Base-by-base conservation (phyloP, 305 asterid species). In the Fraxinus floribunda region DNA sequence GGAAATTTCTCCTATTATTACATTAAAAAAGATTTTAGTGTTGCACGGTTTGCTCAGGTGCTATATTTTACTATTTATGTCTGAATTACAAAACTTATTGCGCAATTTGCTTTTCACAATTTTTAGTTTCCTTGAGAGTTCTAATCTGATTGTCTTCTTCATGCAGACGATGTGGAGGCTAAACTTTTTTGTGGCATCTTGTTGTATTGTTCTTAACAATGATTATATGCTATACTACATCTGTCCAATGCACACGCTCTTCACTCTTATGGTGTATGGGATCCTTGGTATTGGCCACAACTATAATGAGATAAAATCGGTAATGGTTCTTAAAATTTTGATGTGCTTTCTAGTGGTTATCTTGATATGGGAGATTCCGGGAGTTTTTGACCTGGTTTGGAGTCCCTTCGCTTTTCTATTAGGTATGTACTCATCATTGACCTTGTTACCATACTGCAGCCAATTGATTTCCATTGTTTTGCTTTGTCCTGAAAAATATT, bases 101-200 rank as follows among this genome's bases (percentile, higher is more conserved):
- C 49, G 9, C 62, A 24, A 22, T 75, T 81, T 64, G 60, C 76
- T 66, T 86, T 68, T 38, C 55, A 41, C 68, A 32, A 35, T 76
- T 24, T 83, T 81, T 71, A 73, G 64, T 78, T 84, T 74, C 29
- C 78, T 18, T 26, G 55, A 44, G 66, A 41, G 22, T 38, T 82
- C 83, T 83, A 80, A 86, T 83, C 15, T 49, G 70, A 44, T 80
- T 35, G 60, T 77, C 80, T 81, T 86, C 83, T 39, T 78, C 85
- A 77, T 93, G 91, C 99, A 96, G 99, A 96, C 93, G 99, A 96
- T 96, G 99, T 96, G 99, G 99, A 91, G 99, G 95, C 95, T 96
- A 70, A 96, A 96, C 86, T 94, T 94, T 84, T 95, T 93, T 78
- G 99, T 96, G 86, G 93, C 94, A 82, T 92, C 94, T 77, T 92